These are phyloP conservation scores for Biscogniauxia sp. DNA, from an alignment of 2,329 filamentous ascomycete species.

Conservation along the genomic window DNA sequence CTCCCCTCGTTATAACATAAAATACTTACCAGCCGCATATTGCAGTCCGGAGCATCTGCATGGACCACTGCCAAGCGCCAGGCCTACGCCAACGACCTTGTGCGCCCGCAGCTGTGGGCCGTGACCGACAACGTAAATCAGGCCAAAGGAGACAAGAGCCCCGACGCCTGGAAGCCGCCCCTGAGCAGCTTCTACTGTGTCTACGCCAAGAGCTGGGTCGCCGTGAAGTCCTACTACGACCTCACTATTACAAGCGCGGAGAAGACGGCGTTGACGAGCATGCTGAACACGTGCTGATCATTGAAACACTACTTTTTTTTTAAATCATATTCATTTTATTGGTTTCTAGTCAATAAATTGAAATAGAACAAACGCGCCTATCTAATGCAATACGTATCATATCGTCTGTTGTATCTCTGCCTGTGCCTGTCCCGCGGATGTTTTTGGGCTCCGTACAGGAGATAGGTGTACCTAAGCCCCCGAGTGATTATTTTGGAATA, in stretches of 20 bases:
- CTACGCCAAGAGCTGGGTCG: slow-evolving; percentile 74
- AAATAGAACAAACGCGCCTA: not conserved
- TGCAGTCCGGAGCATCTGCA: slow-evolving; percentile 62
- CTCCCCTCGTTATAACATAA: too few species aligned
- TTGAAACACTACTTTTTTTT: not conserved
- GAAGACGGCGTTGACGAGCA: slow-evolving; percentile 63
- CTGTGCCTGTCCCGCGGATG: too few species aligned
- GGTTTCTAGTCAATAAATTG: too few species aligned
- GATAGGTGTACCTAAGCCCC: too few species aligned
- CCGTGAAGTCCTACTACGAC: slow-evolving; percentile 71
- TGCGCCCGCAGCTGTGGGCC: slow-evolving; percentile 71
- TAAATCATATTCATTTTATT: too few species aligned
- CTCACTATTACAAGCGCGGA: slow-evolving; percentile 70
- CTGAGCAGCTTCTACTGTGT: slow-evolving; percentile 71
- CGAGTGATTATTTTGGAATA: too few species aligned
- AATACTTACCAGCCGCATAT: not conserved
- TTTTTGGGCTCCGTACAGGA: too few species aligned
- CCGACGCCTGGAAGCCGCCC: slow-evolving; percentile 73
- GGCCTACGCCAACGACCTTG: slow-evolving; percentile 73
- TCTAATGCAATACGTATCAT: not conserved
- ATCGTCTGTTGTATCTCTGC: not conserved
- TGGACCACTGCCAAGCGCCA: slow-evolving; percentile 69
- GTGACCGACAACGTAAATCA: slow-evolving; percentile 76
- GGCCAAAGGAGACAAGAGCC: slow-evolving; percentile 66
- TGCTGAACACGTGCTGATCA: slow-evolving; percentile 62